Base-by-base conservation (phyloP, 192 early-diverging fungal genomes). In the Entophlyctis luteolus region DNA sequence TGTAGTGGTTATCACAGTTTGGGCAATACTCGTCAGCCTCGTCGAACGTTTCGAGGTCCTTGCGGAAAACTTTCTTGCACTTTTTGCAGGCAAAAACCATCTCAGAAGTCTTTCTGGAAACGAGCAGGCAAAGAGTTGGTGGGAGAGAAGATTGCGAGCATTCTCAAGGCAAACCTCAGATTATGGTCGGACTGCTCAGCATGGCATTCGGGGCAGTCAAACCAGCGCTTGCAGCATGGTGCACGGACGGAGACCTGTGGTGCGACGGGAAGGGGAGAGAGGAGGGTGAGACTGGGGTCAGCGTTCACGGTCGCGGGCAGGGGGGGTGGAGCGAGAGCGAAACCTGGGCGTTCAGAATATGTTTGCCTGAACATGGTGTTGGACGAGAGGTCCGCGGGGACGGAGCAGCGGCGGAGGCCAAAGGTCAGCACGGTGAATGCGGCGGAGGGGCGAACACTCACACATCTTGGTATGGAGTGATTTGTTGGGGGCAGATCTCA, bases 1-100 rank as follows among this genome's bases (percentile, higher is more conserved):
- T 88, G 67, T 89, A 98, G 58, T 97, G 91, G 83, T 98, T 98
- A 72, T 97, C 96, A 80, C 96, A 98, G 68, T 96, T 88, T 34
- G 96, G 96, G 69, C 96, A 98, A 78, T 87, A 98, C 72, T 98
- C 96, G 78, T 98, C 96, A 23, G 85, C 86, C 55, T 96, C 94
- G 37, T 95, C 93, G 73, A 89, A 98, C 54, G 93, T 84, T 81
- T 34, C 67, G 80, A 92, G 81, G 65, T 94, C 87, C 74, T 98
- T 98, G 68, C 95, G 85, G 71, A 98, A 98, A n/a, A 89, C 87
- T 79, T 98, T 98, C 84, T 91, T 94, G 80, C 96, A 98, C 65
- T 96, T 96, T 77, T 98, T 98, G 79, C 96, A 98, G 6, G 90
- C 89, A 80, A 98, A 95, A 10, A 70, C 84, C 89, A 98, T 93